Evolutionary conservation across 805 yeast genomes (phyloP).

Genomic region (Nakazawaea wyomingensis): DNA sequence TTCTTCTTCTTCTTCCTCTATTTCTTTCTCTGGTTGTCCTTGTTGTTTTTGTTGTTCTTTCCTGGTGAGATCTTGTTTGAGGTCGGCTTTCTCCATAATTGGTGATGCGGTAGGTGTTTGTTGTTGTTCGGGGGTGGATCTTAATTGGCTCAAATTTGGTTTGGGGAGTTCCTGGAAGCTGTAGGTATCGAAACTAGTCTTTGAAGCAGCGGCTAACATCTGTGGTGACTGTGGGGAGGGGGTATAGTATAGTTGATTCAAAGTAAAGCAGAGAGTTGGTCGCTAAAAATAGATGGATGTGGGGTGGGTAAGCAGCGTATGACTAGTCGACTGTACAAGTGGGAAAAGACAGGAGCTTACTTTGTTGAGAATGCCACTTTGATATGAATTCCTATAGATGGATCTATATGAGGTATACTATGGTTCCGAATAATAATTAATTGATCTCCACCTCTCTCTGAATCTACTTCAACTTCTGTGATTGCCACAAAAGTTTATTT

Average conservation of each 20-base stretch:
- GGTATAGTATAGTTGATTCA: no score
- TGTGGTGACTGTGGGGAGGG: not conserved
- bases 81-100: slow-evolving; percentile 4
- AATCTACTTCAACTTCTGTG: no score
- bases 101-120: slow-evolving; percentile 8
- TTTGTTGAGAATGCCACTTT: no score
- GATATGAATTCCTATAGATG: no score
- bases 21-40: not conserved
- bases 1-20: not conserved
- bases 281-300: not conserved
- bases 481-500: not conserved
- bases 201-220: not conserved
- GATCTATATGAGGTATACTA: no score
- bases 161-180: not conserved
- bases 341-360: no score
- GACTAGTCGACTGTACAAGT: no score
- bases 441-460: no score
- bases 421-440: no score
- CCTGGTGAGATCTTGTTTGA: slow-evolving; percentile 1
- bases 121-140: slow-evolving; percentile 4
- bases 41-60: slow-evolving; percentile 5
- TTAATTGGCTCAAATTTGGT: not conserved
- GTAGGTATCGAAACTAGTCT: not conserved
- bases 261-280: no score
- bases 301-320: no score